Percentiles rank a stretch among this genome's conserved stretches.
Evolutionary conservation across 139 green algal genomes (phyloP).

Genomic region (Picochlorum costavermella): DNA sequence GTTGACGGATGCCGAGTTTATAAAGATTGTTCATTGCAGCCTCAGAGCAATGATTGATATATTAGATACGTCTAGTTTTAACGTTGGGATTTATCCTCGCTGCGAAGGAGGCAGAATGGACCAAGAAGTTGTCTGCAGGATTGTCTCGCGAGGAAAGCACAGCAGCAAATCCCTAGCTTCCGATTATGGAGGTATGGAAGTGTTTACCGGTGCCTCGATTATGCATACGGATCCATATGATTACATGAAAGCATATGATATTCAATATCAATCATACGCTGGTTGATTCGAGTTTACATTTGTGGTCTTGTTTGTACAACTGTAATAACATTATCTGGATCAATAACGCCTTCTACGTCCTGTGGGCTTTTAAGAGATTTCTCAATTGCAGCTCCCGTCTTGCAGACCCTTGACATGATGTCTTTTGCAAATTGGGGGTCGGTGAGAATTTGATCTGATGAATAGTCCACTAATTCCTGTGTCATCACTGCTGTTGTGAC

Average conservation of each 20-base stretch:
- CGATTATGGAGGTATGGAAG: constrained; percentile 74
- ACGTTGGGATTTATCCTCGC: constrained; percentile 20
- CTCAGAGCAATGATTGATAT: constrained; percentile 66
- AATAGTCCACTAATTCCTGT: constrained; percentile 61
- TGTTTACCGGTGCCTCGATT: constrained; percentile 70
- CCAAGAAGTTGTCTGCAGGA: constrained; percentile 37
- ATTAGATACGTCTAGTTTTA: constrained; percentile 60
- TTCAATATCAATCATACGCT: constrained; percentile 6
- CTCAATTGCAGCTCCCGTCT: constrained; percentile 22
- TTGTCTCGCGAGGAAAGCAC: constrained; percentile 54
- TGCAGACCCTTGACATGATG: constrained; percentile 48
- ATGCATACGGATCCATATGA: constrained; percentile 69
- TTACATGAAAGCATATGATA: constrained; percentile 2
- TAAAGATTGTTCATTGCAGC: constrained; percentile 33
- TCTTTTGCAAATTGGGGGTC: constrained; percentile 57
- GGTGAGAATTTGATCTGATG: constrained; percentile 65
- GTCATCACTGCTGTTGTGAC: constrained; percentile 84
- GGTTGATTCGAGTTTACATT: constrained; percentile 43
- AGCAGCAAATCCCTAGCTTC: constrained; percentile 36
- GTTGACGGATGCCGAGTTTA: constrained; percentile 42
- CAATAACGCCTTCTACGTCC: constrained; percentile 93
- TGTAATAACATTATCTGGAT: constrained; percentile 67
- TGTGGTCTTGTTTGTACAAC: constrained; percentile 96
- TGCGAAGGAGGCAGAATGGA: background rate
- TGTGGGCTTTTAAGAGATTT: constrained; percentile 50